phyloP scores from a whole-genome alignment of 306 rosid genomes.

The Citrullus colocynthis region DNA sequence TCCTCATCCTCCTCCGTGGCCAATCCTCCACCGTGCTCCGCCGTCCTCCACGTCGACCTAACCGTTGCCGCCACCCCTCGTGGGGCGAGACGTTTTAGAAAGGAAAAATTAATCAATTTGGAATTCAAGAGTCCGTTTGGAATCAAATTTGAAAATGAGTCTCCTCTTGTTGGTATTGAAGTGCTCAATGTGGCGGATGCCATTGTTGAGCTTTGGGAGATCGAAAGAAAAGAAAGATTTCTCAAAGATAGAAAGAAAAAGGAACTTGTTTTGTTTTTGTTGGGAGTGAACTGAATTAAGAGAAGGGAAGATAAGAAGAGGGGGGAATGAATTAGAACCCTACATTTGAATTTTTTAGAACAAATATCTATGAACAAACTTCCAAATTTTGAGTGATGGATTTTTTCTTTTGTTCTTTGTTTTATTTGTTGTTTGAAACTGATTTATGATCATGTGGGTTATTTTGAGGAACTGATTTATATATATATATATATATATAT shows the following conservation, averaged over 20 bases:
- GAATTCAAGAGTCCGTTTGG: slow-evolving; percentile 11
- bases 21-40: slow-evolving; percentile 39
- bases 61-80: slow-evolving; percentile 6
- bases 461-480: neutral
- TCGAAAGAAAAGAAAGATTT: neutral
- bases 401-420: neutral
- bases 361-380: slow-evolving; percentile 1
- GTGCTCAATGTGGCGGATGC: neutral
- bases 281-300: neutral
- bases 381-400: neutral
- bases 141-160: neutral
- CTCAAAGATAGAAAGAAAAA: neutral
- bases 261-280: neutral
- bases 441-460: neutral
- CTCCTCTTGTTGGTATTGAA: neutral
- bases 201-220: neutral
- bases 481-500: no score
- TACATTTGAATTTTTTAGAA: neutral
- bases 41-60: slow-evolving; percentile 14
- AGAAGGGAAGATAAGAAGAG: neutral
- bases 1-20: slow-evolving; percentile 64
- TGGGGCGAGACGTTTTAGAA: neutral
- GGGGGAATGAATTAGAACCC: neutral
- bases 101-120: slow-evolving; percentile 18
- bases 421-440: neutral